phyloP scores from a whole-genome alignment of 192 early-diverging fungal species.

The Neocallimastix lanati region DNA sequence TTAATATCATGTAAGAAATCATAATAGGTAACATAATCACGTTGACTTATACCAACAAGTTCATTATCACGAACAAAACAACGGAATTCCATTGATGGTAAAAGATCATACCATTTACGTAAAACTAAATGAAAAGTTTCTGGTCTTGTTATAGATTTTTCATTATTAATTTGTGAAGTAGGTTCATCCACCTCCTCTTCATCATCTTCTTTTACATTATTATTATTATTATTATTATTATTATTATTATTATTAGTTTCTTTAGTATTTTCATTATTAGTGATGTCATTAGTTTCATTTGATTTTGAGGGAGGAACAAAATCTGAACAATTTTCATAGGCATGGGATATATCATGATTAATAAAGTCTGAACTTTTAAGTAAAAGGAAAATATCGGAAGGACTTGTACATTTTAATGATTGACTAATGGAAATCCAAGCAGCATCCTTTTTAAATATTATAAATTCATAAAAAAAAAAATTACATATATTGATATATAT shows the following conservation, averaged over 20 bases:
- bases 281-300: background rate
- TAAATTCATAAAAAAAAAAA: background rate
- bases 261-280: background rate
- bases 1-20: conserved; percentile 43
- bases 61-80: conserved; percentile 66
- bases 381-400: conserved; percentile 66
- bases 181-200: background rate
- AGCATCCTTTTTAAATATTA: conserved; percentile 73
- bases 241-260: background rate
- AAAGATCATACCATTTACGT: conserved; percentile 73
- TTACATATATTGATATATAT: background rate
- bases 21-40: conserved; percentile 67
- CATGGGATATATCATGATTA: conserved; percentile 56
- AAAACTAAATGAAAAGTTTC: conserved; percentile 52
- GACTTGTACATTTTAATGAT: conserved; percentile 53
- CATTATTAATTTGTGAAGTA: background rate
- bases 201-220: conserved; percentile 8
- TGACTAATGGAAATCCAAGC: conserved; percentile 70
- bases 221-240: background rate
- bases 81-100: conserved; percentile 86
- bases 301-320: background rate
- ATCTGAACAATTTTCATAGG: conserved; percentile 47
- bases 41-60: conserved; percentile 70
- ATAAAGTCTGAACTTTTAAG: conserved; percentile 88
- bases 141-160: conserved; percentile 10